Percentiles rank a stretch among this genome's conserved stretches.
phyloP scores from a whole-genome alignment of 2,329 filamentous ascomycete genomes.

The Hypoxylon sp. region DNA sequence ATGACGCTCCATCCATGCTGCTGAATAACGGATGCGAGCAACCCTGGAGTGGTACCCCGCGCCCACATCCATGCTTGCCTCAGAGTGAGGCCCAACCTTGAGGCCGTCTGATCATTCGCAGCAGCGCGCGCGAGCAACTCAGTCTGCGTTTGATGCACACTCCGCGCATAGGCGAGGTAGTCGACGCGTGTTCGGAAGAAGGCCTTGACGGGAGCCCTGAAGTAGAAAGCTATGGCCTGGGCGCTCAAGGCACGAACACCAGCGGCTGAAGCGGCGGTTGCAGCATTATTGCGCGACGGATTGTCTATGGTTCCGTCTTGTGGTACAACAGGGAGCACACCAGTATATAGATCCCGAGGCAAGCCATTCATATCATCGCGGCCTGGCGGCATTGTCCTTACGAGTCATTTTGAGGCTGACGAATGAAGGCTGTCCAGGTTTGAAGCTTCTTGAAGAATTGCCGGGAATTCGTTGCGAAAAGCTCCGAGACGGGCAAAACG shows the following conservation, averaged over 20 bases:
- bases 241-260: slow-evolving; percentile 86
- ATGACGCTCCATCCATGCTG: slow-evolving; percentile 82
- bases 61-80: slow-evolving; percentile 65
- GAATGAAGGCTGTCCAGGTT: slow-evolving; percentile 12
- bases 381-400: slow-evolving; percentile 52
- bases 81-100: slow-evolving; percentile 54
- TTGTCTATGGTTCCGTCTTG: slow-evolving; percentile 62
- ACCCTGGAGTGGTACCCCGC: slow-evolving; percentile 76
- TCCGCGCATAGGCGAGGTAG: slow-evolving; percentile 75
- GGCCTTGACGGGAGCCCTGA: slow-evolving; percentile 89
- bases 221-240: slow-evolving; percentile 90
- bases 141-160: slow-evolving; percentile 64
- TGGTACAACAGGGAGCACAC: slow-evolving; percentile 63
- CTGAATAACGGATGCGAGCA: slow-evolving; percentile 76
- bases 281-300: slow-evolving; percentile 67
- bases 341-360: slow-evolving; percentile 51
- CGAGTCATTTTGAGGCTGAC: slow-evolving; percentile 50
- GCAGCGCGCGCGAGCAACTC: slow-evolving; percentile 57
- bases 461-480: slow-evolving; percentile 22
- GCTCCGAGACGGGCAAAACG: slow-evolving; percentile 4
- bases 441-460: slow-evolving; percentile 6
- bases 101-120: slow-evolving; percentile 55
- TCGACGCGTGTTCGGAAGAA: slow-evolving; percentile 94
- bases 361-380: slow-evolving; percentile 49
- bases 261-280: slow-evolving; percentile 85